A percentile compares a stretch with the other conserved stretches of the same genome.
Evolutionary conservation across 345 rosid genomes (phyloP).

Genomic region (Turnera subulata): DNA sequence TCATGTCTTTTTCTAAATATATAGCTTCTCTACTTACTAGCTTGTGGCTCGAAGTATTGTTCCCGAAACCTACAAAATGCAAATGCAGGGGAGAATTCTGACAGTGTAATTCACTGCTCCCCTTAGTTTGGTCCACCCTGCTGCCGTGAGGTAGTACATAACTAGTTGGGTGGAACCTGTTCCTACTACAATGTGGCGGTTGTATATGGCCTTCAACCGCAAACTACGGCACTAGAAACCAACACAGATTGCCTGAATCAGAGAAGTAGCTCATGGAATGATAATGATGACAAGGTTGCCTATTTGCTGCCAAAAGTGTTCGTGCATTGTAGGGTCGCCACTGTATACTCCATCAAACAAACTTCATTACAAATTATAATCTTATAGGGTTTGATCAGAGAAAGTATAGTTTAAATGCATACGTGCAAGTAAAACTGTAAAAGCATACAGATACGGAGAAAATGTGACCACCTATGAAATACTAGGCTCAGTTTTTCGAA

Average conservation of each 20-base stretch:
- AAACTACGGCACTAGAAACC: conserved; percentile 85
- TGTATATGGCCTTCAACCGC: conserved; percentile 52
- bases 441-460: too few relatives aligned
- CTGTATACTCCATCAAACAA: too few relatives aligned
- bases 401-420: too few relatives aligned
- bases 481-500: too few relatives aligned
- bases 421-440: too few relatives aligned
- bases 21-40: conserved; percentile 42
- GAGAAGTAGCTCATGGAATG: conserved; percentile 80
- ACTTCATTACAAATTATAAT: too few relatives aligned
- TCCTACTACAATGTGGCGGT: conserved; percentile 69
- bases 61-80: conserved; percentile 52
- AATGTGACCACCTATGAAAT: too few relatives aligned
- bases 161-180: conserved; percentile 93
- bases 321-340: conserved; percentile 93
- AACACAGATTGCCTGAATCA: conserved; percentile 57
- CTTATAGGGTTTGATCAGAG: too few relatives aligned
- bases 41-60: conserved; percentile 46
- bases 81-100: conserved; percentile 47
- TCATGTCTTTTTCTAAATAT: background rate
- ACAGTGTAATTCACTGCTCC: conserved; percentile 60
- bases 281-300: conserved; percentile 64
- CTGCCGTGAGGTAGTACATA: conserved; percentile 45
- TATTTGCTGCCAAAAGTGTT: conserved; percentile 57
- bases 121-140: conserved; percentile 65